Conservation (phyloP, 306 rosid species). For the Betula pendula region DNA sequence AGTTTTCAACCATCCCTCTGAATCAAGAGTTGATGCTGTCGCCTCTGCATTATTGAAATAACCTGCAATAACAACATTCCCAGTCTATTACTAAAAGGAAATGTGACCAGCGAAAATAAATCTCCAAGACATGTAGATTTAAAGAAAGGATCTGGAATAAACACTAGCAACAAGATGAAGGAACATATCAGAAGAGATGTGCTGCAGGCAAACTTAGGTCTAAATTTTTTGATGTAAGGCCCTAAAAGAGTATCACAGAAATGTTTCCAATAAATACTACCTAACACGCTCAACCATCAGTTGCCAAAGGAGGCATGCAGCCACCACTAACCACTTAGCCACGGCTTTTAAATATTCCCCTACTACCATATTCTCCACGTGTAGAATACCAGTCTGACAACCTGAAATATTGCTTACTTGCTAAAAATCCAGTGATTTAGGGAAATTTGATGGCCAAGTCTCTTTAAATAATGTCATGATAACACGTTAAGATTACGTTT, state of each 20-base stretch:
- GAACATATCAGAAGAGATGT: neutral
- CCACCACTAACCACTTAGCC: neutral
- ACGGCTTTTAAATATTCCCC: no score
- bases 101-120: neutral
- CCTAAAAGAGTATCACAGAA: neutral
- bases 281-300: neutral
- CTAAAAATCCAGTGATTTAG: no score
- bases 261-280: no score
- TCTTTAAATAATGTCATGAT: no score
- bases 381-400: neutral
- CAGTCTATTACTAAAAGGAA: neutral
- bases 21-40: constrained; percentile 63
- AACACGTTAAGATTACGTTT: no score
- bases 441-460: no score
- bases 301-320: neutral
- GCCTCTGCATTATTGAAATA: constrained; percentile 80
- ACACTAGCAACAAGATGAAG: neutral
- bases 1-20: constrained; percentile 90
- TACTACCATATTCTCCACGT: no score
- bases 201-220: neutral
- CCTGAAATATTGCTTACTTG: neutral
- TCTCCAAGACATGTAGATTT: neutral
- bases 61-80: constrained; percentile 44
- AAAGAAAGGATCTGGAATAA: no score
- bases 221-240: neutral